phyloP scores from a whole-genome alignment of 768 basidiomycete genomes.

The Rhodotorula graminis region DNA sequence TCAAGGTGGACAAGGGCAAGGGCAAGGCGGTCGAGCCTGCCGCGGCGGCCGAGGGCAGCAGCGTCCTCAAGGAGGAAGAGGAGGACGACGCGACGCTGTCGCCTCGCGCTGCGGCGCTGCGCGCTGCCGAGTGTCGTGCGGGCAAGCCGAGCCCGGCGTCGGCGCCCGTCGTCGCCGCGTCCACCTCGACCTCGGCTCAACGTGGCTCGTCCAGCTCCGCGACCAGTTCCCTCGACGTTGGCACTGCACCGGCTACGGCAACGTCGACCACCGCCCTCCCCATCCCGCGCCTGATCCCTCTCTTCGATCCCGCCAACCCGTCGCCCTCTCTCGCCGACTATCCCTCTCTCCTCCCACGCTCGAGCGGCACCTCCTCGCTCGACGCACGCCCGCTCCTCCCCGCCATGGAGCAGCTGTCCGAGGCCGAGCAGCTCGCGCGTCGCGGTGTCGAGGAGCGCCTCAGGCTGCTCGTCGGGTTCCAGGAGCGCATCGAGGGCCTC shows the following conservation, averaged over 20 bases:
- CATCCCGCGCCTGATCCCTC: constrained; percentile 48
- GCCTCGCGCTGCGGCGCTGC: background rate
- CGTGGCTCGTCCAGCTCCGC: too few species aligned
- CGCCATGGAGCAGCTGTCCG: constrained; percentile 56
- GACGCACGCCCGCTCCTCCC: constrained; percentile 47
- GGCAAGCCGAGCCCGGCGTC: background rate
- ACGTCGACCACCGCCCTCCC: background rate
- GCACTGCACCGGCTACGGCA: background rate
- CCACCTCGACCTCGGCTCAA: constrained; percentile 7
- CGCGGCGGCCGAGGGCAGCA: background rate
- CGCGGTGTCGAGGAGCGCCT: constrained; percentile 45
- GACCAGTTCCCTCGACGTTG: background rate
- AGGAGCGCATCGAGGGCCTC: constrained; percentile 65
- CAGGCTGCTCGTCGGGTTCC: constrained; percentile 70
- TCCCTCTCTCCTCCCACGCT: background rate
- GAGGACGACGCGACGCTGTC: background rate
- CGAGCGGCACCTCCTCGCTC: background rate
- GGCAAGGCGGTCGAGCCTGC: background rate
- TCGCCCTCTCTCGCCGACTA: background rate
- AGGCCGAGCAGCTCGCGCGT: constrained; percentile 64
- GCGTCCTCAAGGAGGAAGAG: too few species aligned
- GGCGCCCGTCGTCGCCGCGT: background rate
- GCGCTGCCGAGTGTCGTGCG: background rate
- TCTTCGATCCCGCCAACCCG: constrained; percentile 47
- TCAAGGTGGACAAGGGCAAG: constrained; percentile 1